Conservation (phyloP, 2,329 filamentous ascomycete genomes). For the Monosporascus cannonballus region DNA sequence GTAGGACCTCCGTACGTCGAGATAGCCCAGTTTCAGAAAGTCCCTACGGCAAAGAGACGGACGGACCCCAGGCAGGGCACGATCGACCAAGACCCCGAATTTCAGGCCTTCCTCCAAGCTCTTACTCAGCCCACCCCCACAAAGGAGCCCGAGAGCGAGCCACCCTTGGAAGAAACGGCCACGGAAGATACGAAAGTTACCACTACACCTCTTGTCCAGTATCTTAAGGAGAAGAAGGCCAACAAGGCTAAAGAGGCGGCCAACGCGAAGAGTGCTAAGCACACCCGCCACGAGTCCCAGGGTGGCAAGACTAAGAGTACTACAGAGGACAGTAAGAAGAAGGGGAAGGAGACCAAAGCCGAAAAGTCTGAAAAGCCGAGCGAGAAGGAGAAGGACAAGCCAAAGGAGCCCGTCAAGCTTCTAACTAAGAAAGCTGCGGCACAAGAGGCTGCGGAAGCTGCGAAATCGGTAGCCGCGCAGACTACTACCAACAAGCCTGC, state of each 20-base stretch:
- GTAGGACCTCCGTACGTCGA: slow-evolving; percentile 76
- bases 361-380: slow-evolving; percentile 60
- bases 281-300: slow-evolving; percentile 48
- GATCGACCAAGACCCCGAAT: slow-evolving; percentile 94
- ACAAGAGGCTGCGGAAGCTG: slow-evolving; percentile 41
- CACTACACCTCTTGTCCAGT: slow-evolving; percentile 85
- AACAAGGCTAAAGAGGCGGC: slow-evolving; percentile 56
- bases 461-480: slow-evolving; percentile 36
- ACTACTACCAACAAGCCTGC: slow-evolving; percentile 23
- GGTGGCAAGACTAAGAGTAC: slow-evolving; percentile 40
- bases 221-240: slow-evolving; percentile 85
- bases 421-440: slow-evolving; percentile 52
- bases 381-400: slow-evolving; percentile 47
- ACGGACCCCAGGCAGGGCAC: slow-evolving; percentile 84
- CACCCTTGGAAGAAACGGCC: slow-evolving; percentile 40
- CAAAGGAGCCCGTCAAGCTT: slow-evolving; percentile 58
- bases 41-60: slow-evolving; percentile 67
- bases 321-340: slow-evolving; percentile 44
- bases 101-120: slow-evolving; percentile 85
- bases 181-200: slow-evolving; percentile 58
- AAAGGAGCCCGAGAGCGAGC: slow-evolving; percentile 42
- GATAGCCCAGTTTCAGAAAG: slow-evolving; percentile 76
- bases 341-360: slow-evolving; percentile 54
- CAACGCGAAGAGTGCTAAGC: slow-evolving; percentile 49
- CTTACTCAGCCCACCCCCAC: slow-evolving; percentile 61